Conservation (phyloP, 2,329 filamentous ascomycete species). For the Microdochium bolleyi region DNA sequence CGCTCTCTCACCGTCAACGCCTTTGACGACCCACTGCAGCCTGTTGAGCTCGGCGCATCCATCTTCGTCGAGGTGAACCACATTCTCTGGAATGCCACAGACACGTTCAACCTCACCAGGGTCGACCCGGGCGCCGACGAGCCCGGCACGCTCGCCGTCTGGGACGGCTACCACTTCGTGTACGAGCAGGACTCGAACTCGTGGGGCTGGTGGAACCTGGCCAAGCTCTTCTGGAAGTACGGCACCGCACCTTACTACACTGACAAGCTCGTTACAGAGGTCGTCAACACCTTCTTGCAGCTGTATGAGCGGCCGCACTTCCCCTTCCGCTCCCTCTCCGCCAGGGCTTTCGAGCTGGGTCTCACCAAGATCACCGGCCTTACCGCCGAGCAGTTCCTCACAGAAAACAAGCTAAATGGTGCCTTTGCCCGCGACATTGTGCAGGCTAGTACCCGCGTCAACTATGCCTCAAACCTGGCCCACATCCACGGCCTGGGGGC, state of each 20-base stretch:
- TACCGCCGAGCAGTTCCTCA: slow-evolving; percentile 68
- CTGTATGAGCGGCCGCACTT: slow-evolving; percentile 79
- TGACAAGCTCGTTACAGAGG: slow-evolving; percentile 61
- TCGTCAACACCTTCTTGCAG: slow-evolving; percentile 64
- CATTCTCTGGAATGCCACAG: slow-evolving; percentile 68
- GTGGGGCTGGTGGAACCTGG: slow-evolving; percentile 71
- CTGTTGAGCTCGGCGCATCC: slow-evolving; percentile 81
- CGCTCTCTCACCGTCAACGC: slow-evolving; percentile 78
- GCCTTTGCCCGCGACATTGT: slow-evolving; percentile 73
- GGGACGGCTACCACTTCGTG: slow-evolving; percentile 73
- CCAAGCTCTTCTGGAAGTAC: slow-evolving; percentile 78
- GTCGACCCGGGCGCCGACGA: slow-evolving; percentile 35
- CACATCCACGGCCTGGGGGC: slow-evolving; percentile 83
- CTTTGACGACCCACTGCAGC: slow-evolving; percentile 57
- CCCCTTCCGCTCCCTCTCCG: slow-evolving; percentile 71
- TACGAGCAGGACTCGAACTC: slow-evolving; percentile 52
- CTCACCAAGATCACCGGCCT: slow-evolving; percentile 57
- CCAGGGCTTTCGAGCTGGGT: slow-evolving; percentile 58
- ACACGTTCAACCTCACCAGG: slow-evolving; percentile 60
- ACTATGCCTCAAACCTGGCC: slow-evolving; percentile 86
- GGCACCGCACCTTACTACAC: slow-evolving; percentile 70
- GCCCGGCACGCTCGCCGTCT: slow-evolving; percentile 63
- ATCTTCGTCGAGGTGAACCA: slow-evolving; percentile 85
- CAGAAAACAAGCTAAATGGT: slow-evolving; percentile 50
- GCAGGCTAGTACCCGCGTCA: slow-evolving; percentile 85